Conservation (phyloP, 805 yeast species). For the Jamesozyma jinghongensis region DNA sequence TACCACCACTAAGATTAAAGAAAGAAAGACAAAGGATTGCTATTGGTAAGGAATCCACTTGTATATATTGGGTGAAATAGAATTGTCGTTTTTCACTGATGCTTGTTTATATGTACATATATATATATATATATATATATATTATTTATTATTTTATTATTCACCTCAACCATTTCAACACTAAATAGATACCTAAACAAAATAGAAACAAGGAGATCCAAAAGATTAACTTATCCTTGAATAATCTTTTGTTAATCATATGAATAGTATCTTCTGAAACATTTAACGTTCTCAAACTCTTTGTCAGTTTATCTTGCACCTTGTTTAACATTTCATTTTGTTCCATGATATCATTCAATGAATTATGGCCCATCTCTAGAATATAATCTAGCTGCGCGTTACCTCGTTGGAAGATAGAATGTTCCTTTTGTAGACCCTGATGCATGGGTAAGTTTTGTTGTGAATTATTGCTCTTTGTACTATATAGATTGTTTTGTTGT, state of each 20-base stretch:
- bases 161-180: constrained; percentile 55
- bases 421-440: constrained; percentile 66
- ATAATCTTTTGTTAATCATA: constrained; percentile 69
- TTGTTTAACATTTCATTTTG: constrained; percentile 65
- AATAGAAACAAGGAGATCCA: constrained; percentile 61
- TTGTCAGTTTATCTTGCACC: constrained; percentile 53
- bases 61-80: constrained; percentile 44
- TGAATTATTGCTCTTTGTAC: constrained; percentile 1
- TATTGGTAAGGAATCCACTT: constrained; percentile 56
- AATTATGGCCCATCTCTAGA: constrained; percentile 77
- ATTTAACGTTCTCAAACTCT: constrained; percentile 71
- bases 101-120: not conserved
- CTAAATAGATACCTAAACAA: constrained; percentile 54
- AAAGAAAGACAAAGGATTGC: constrained; percentile 45
- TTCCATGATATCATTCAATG: constrained; percentile 76
- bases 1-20: constrained; percentile 26
- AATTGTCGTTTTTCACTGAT: too few species aligned
- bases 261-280: constrained; percentile 78
- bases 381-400: constrained; percentile 81
- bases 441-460: constrained; percentile 27
- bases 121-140: not conserved
- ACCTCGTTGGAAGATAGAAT: constrained; percentile 53
- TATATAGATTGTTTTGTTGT: constrained; percentile 5
- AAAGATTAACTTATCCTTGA: constrained; percentile 79
- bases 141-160: not conserved